Evolutionary conservation across 768 basidiomycete species (phyloP).

Genomic region (Collybia mongolica): DNA sequence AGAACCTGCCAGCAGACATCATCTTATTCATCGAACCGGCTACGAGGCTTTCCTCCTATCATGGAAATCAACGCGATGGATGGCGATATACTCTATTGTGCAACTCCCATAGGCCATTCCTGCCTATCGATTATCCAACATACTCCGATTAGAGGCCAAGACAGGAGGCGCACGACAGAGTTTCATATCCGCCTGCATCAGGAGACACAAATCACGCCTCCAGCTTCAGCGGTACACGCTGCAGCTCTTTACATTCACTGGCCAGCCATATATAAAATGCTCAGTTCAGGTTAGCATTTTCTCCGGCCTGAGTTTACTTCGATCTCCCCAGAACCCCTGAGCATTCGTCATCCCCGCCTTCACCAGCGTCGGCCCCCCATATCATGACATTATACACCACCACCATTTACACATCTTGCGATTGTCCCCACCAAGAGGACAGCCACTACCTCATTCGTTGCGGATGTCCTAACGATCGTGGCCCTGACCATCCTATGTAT

Average conservation of each 20-base stretch:
- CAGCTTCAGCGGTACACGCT: too few relatives aligned
- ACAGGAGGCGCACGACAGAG: slow-evolving; percentile 6
- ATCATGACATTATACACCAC: slow-evolving; percentile 3
- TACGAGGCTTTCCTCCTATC: slow-evolving; percentile 10
- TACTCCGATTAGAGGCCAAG: slow-evolving; percentile 9
- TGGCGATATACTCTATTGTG: slow-evolving; percentile 9
- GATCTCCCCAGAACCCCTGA: too few relatives aligned
- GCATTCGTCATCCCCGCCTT: background rate
- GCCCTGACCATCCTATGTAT: slow-evolving; percentile 26
- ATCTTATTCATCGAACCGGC: slow-evolving; percentile 3
- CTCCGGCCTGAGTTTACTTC: too few relatives aligned
- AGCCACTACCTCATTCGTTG: slow-evolving; percentile 31
- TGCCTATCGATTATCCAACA: slow-evolving; percentile 15
- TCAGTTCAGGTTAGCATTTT: background rate
- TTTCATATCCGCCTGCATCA: slow-evolving; percentile 16
- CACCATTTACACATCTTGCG: slow-evolving; percentile 10
- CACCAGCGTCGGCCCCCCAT: background rate
- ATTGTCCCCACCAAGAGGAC: slow-evolving; percentile 17
- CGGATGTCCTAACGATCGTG: slow-evolving; percentile 29
- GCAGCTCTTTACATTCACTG: too few relatives aligned
- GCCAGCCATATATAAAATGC: background rate
- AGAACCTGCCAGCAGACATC: slow-evolving; percentile 6
- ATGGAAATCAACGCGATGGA: slow-evolving; percentile 6
- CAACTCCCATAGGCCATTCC: slow-evolving; percentile 11
- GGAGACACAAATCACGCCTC: background rate